These are phyloP conservation scores for Epichloe coenophiala DNA, from an alignment of 2,329 filamentous ascomycete species.

Conservation along the genomic window DNA sequence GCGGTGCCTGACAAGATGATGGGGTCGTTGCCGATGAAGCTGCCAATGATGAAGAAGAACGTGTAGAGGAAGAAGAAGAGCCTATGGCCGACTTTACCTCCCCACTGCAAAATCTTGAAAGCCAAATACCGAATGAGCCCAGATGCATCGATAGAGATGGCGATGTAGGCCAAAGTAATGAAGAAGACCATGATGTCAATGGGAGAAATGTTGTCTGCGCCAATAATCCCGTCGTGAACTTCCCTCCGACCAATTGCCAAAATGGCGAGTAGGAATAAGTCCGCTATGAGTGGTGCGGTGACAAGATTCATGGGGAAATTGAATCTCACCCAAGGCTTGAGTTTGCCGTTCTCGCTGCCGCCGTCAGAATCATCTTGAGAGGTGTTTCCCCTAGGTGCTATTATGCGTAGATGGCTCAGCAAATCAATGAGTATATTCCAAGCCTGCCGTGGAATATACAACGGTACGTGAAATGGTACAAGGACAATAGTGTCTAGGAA, in stretches of 20 bases:
- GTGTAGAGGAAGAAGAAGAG: slow-evolving; percentile 61
- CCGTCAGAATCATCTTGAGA: slow-evolving; percentile 12
- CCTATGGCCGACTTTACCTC: slow-evolving; percentile 50
- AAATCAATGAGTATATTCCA: slow-evolving; percentile 29
- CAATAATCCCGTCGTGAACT: slow-evolving; percentile 55
- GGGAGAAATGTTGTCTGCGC: slow-evolving; percentile 51
- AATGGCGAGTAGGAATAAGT: slow-evolving; percentile 59
- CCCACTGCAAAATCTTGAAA: slow-evolving; percentile 55
- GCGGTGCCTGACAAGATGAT: slow-evolving; percentile 63
- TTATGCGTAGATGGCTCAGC: slow-evolving; percentile 31
- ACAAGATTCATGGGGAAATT: slow-evolving; percentile 56
- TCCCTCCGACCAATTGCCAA: slow-evolving; percentile 52
- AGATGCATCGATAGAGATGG: slow-evolving; percentile 64
- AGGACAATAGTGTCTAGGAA: slow-evolving; percentile 51
- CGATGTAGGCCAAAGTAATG: slow-evolving; percentile 60
- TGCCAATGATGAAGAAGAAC: slow-evolving; percentile 57
- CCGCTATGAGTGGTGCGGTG: slow-evolving; percentile 56
- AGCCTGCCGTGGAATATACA: slow-evolving; percentile 42
- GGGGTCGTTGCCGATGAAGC: slow-evolving; percentile 61
- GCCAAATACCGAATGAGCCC: slow-evolving; percentile 58
- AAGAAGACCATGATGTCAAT: slow-evolving; percentile 67
- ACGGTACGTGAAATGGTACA: slow-evolving; percentile 52
- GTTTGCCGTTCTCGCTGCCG: slow-evolving; percentile 14
- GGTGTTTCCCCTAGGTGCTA: slow-evolving; percentile 25
- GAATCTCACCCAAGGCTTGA: slow-evolving; percentile 32